Percentiles rank a stretch among this genome's conserved stretches.
Conservation (phyloP, 2,329 filamentous ascomycete genomes). For the Xylaria digitata region DNA sequence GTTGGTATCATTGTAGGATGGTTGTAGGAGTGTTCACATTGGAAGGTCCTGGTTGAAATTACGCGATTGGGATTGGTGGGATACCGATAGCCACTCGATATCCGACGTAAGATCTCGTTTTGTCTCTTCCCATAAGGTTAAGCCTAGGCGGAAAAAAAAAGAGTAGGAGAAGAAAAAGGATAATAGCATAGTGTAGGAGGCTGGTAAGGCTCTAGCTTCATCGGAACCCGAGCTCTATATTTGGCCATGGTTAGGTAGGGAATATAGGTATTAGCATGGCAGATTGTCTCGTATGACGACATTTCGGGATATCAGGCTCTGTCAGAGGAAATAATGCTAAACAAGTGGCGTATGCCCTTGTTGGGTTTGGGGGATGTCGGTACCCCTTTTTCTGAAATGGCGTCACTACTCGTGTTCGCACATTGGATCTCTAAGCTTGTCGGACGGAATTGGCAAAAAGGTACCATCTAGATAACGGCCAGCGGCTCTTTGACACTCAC, state of each 20-base stretch:
- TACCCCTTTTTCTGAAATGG: conserved; percentile 32
- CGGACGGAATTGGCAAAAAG: conserved; percentile 19
- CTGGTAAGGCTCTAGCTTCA: conserved; percentile 33
- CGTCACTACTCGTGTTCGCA: conserved; percentile 37
- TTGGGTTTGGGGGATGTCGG: not conserved
- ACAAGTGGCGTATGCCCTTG: conserved; percentile 25
- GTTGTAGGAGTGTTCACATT: conserved; percentile 11
- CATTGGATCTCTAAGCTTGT: conserved; percentile 21
- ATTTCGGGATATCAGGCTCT: conserved; percentile 23
- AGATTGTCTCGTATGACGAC: conserved; percentile 38
- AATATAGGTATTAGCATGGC: conserved; percentile 18
- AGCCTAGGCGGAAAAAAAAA: not conserved
- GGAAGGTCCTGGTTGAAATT: not conserved
- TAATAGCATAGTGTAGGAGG: not conserved
- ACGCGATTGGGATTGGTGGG: conserved; percentile 23
- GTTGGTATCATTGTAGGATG: not conserved
- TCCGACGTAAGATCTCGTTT: conserved; percentile 31
- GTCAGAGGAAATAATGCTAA: conserved; percentile 17
- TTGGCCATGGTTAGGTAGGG: conserved; percentile 2
- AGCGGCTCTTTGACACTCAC: conserved; percentile 16
- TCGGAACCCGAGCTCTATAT: conserved; percentile 21
- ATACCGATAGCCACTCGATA: conserved; percentile 14
- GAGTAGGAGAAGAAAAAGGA: not conserved
- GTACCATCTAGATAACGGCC: not conserved
- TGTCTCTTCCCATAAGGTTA: not conserved